phyloP scores from a whole-genome alignment of 2,329 filamentous ascomycete genomes.

The Penicillium sp. region DNA sequence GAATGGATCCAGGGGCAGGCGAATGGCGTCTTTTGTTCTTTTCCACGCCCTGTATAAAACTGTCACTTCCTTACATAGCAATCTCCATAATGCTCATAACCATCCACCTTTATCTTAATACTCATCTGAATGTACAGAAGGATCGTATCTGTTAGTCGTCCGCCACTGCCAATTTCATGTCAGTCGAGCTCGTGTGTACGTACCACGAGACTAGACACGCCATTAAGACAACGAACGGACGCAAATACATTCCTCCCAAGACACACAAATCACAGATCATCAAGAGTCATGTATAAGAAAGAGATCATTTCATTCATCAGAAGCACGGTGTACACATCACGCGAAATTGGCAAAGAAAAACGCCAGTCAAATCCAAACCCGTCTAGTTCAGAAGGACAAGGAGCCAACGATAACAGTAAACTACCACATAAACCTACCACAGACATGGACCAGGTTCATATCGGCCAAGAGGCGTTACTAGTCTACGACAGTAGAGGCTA shows the following conservation, averaged over 20 bases:
- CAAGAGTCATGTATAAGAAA: not conserved
- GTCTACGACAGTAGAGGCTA: conserved; percentile 1
- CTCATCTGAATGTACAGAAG: too few relatives aligned
- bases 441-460: conserved; percentile 24
- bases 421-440: not conserved
- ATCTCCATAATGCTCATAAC: conserved; percentile 13
- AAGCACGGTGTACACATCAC: conserved; percentile 20
- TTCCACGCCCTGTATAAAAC: conserved; percentile 23
- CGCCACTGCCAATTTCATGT: too few relatives aligned
- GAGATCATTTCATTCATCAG: conserved; percentile 23
- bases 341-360: conserved; percentile 8
- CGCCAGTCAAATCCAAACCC: conserved; percentile 10
- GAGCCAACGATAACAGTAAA: not conserved
- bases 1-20: conserved; percentile 19
- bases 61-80: conserved; percentile 14
- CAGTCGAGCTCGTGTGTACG: too few relatives aligned
- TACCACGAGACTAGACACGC: too few relatives aligned
- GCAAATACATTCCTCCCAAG: too few relatives aligned
- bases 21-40: conserved; percentile 18
- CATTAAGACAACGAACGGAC: too few relatives aligned
- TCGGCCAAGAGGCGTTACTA: conserved; percentile 15
- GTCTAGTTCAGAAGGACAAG: not conserved
- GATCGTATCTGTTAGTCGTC: not conserved
- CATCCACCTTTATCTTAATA: not conserved
- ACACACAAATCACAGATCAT: not conserved